Base-by-base conservation (phyloP, 2,329 filamentous ascomycete genomes). In the Colletotrichum sublineola region DNA sequence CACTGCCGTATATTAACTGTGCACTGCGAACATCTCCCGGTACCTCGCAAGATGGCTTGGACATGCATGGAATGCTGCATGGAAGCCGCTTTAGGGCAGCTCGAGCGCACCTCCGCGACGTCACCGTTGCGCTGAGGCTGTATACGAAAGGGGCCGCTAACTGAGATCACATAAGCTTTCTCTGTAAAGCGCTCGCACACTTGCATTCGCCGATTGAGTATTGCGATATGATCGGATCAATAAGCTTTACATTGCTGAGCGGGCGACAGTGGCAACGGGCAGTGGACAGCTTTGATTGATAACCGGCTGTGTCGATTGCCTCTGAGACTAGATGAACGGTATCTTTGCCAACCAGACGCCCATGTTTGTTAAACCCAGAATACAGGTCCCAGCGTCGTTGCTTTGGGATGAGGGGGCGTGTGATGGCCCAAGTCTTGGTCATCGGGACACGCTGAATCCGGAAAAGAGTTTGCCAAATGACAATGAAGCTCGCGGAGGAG, bases 321-420 rank as follows among this genome's bases (percentile, higher is more conserved):
- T 5, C 24, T n/a, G 20, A 70, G 46, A 65, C 66, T 62, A 11
- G 70, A 73, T 55, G 70, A 73, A 73, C 60, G 14, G 33, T 48
- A 12, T 36, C 11, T 46, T 61, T 8, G 20, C 15, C 5, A 24
- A 5, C 29, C 31, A 18, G 12, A 60, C 33, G 67, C 56, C 70
- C 24, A 67, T 70, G 61, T 31, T 52, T 31, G 29, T 9, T 7
- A 36, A 15, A 36, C 29, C 15, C 20, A 15, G 60, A 68, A 1
- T 24, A 20, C n/a, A 6, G 64, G 66, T 14, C 69, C 20, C 61
- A 70, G 70, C 70, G 60, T 63, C 66, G 48, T 65, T 55, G 46
- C 38, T 20, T 55, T 40, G 36, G n/a, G 20, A 33, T 2, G 5
- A 8, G n/a, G 4, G 11, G 18, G 48, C 40, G 33, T 14, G 5